Conservation (phyloP, 768 basidiomycete species). For the Saitozyma sp. region DNA sequence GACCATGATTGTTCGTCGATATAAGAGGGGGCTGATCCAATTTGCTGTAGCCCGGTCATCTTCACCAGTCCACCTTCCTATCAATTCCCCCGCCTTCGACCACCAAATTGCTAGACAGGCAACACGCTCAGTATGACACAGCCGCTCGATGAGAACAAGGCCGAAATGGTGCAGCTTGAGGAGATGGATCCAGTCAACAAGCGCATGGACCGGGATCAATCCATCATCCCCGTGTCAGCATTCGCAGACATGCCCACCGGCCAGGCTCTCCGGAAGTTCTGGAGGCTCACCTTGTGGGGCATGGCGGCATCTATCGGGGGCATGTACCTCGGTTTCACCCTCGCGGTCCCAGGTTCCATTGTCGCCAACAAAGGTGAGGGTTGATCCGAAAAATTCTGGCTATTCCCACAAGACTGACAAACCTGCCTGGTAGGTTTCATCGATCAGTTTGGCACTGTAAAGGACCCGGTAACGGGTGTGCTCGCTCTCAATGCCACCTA, state of each 20-base stretch:
- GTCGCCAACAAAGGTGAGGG: constrained; percentile 12
- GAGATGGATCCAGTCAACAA: too few species aligned
- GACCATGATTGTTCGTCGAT: too few species aligned
- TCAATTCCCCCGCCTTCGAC: too few species aligned
- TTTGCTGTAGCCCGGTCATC: too few species aligned
- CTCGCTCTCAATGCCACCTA: constrained; percentile 9
- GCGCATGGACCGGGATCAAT: too few species aligned
- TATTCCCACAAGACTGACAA: not conserved
- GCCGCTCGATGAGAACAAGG: too few species aligned
- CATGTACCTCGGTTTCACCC: constrained; percentile 14
- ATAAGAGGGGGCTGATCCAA: too few species aligned
- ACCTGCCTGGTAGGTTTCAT: constrained; percentile 11
- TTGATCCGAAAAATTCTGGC: not conserved
- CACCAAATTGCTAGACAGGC: too few species aligned
- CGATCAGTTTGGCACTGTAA: constrained; percentile 12
- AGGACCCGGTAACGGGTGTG: constrained; percentile 2
- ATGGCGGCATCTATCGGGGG: constrained; percentile 12
- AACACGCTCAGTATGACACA: too few species aligned
- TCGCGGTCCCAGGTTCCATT: constrained; percentile 10
- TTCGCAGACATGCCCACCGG: constrained; percentile 6
- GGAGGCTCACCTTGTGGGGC: constrained; percentile 8
- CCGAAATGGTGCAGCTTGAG: too few species aligned
- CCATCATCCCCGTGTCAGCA: constrained; percentile 8
- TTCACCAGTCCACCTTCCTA: too few species aligned
- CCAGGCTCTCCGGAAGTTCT: constrained; percentile 12